Percentiles rank a stretch among this genome's conserved stretches.
Evolutionary conservation across 139 green algal species (phyloP).

Genomic region (Coelastrella sp.): DNA sequence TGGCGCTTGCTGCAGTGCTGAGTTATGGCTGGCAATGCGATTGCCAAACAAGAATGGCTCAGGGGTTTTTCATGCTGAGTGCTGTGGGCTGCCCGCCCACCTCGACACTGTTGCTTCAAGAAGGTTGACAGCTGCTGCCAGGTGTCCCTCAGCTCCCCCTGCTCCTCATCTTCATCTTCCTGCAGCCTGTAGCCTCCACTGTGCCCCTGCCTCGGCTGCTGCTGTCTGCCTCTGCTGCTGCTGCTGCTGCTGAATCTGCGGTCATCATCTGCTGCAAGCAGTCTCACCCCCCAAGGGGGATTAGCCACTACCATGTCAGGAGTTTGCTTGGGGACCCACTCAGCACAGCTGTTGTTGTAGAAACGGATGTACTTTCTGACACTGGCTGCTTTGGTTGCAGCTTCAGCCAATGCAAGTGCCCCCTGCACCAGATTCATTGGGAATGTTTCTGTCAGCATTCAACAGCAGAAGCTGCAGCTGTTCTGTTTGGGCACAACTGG

Average conservation of each 20-base stretch:
- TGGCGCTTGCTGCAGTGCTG: no score
- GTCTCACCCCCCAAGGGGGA: slow-evolving; percentile 86
- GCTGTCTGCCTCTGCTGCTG: background rate
- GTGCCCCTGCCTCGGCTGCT: slow-evolving; percentile 25
- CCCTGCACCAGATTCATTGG: background rate
- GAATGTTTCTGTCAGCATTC: no score
- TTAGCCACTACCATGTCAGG: slow-evolving; percentile 87
- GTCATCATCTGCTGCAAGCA: background rate
- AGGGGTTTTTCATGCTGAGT: no score
- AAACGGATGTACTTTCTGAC: slow-evolving; percentile 59
- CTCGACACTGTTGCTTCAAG: slow-evolving; percentile 54
- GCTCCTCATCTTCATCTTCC: background rate
- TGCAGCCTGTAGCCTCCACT: background rate
- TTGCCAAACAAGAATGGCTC: no score
- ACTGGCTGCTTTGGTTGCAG: slow-evolving; percentile 38
- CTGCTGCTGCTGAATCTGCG: background rate
- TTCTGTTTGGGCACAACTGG: no score
- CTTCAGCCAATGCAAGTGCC: background rate
- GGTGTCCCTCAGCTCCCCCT: slow-evolving; percentile 25
- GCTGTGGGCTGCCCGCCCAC: background rate
- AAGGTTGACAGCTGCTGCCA: slow-evolving; percentile 51
- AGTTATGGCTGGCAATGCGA: no score
- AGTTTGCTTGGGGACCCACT: slow-evolving; percentile 52
- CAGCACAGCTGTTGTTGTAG: slow-evolving; percentile 52
- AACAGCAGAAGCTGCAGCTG: no score